These are phyloP conservation scores for Nakataea oryzae DNA, from an alignment of 2,329 filamentous ascomycete species.

Conservation along the genomic window DNA sequence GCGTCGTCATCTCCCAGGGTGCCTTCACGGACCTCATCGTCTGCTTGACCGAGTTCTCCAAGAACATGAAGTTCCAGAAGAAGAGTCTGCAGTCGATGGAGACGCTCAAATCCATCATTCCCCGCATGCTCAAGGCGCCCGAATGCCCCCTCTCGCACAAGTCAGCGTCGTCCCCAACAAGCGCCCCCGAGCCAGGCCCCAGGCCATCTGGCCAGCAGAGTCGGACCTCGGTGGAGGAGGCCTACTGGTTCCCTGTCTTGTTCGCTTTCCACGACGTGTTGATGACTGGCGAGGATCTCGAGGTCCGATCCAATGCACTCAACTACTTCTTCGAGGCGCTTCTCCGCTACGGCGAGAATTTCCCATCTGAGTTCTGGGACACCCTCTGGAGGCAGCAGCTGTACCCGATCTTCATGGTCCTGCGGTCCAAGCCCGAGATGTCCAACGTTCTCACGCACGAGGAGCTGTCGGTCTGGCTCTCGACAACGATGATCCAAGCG, in stretches of 20 bases:
- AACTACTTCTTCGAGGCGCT: constrained; percentile 96
- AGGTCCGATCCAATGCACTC: constrained; percentile 81
- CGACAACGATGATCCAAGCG: constrained; percentile 98
- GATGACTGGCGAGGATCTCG: constrained; percentile 97
- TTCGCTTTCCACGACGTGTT: constrained; percentile 98
- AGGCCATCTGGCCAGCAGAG: constrained; percentile 39
- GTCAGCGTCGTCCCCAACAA: constrained; percentile 28
- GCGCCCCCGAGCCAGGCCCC: not conserved
- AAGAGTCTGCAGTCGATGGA: constrained; percentile 96
- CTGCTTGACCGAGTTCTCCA: constrained; percentile 95
- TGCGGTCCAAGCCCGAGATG: constrained; percentile 95
- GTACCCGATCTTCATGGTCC: constrained; percentile 96
- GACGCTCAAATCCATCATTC: constrained; percentile 83
- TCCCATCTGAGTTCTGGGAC: constrained; percentile 94
- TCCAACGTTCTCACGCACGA: constrained; percentile 91
- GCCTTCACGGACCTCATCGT: constrained; percentile 95
- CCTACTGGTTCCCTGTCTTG: constrained; percentile 96
- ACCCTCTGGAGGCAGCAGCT: constrained; percentile 94
- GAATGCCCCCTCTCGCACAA: constrained; percentile 82
- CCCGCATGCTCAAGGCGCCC: constrained; percentile 88
- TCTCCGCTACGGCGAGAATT: constrained; percentile 80
- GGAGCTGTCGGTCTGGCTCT: constrained; percentile 95
- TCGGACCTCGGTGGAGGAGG: constrained; percentile 86
- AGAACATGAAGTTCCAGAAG: constrained; percentile 97
- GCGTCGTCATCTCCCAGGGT: constrained; percentile 89